Evolutionary conservation across 2,329 filamentous ascomycete genomes (phyloP).

Genomic region (Colletotrichum liriopes): DNA sequence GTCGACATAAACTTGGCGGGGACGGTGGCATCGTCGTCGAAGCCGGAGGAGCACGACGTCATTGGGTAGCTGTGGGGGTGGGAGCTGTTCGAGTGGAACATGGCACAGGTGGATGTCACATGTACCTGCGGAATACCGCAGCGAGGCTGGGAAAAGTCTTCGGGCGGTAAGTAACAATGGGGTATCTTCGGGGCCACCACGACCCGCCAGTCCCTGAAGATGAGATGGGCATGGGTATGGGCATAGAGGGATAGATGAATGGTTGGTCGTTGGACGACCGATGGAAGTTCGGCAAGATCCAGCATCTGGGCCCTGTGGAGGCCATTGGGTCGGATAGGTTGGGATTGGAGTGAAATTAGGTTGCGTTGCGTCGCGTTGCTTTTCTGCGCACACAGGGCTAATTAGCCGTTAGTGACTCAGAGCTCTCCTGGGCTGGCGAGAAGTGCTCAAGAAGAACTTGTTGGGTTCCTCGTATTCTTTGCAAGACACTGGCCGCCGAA

Average conservation of each 20-base stretch:
- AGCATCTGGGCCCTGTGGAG: constrained; percentile 38
- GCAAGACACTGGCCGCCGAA: constrained; percentile 10
- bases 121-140: constrained; percentile 19
- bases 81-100: constrained; percentile 33
- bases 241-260: constrained; percentile 6
- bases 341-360: constrained; percentile 14
- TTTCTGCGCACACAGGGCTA: constrained; percentile 21
- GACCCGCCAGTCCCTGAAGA: constrained; percentile 37
- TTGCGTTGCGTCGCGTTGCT: constrained; percentile 14
- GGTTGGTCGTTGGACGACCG: constrained; percentile 19
- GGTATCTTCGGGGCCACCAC: constrained; percentile 20
- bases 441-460: not conserved
- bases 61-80: constrained; percentile 41
- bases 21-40: constrained; percentile 37
- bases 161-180: constrained; percentile 9
- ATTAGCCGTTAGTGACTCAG: constrained; percentile 29
- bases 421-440: not conserved
- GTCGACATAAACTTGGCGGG: constrained; percentile 41
- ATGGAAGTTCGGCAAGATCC: constrained; percentile 42
- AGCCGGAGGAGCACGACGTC: constrained; percentile 38
- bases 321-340: constrained; percentile 17
- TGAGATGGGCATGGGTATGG: constrained; percentile 20
- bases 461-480: constrained; percentile 2
- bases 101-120: constrained; percentile 1
- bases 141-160: not conserved